These are phyloP conservation scores for Aspergillus udagawae DNA, from an alignment of 2,329 filamentous ascomycete genomes.

Conservation along the genomic window DNA sequence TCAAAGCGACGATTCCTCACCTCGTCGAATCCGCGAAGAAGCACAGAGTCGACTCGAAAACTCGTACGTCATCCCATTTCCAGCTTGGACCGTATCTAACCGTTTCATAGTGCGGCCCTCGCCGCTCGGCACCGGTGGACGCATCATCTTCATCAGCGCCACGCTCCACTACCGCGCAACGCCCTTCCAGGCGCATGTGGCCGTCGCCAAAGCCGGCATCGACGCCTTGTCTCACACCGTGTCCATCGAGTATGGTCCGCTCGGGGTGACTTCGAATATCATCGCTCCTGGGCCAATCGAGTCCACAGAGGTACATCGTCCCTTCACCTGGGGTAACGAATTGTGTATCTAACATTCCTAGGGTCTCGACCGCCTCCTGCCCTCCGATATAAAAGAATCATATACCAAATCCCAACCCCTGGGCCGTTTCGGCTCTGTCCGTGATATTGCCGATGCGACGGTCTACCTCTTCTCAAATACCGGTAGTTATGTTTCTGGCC, in stretches of 20 bases:
- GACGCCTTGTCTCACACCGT: constrained; percentile 78
- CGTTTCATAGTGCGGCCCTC: constrained; percentile 23
- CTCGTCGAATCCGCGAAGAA: constrained; percentile 69
- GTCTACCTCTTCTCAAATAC: constrained; percentile 84
- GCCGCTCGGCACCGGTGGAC: constrained; percentile 63
- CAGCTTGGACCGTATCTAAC: not conserved
- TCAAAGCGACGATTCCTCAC: constrained; percentile 85
- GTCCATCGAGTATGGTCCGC: constrained; percentile 84
- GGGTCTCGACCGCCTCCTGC: constrained; percentile 63
- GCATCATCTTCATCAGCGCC: constrained; percentile 85
- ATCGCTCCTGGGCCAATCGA: constrained; percentile 83
- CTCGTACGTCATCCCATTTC: constrained; percentile 29
- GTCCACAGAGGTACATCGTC: constrained; percentile 62
- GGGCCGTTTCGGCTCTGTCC: constrained; percentile 72
- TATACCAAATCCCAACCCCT: constrained; percentile 59
- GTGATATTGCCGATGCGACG: constrained; percentile 89
- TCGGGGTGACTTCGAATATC: constrained; percentile 81
- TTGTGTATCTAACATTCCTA: constrained; percentile 11
- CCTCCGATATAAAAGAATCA: constrained; percentile 48
- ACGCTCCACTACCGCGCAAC: constrained; percentile 87
- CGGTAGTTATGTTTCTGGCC: constrained; percentile 81
- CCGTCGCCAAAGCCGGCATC: constrained; percentile 84
- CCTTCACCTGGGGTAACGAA: not conserved
- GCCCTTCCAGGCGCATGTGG: constrained; percentile 83
- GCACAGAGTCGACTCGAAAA: constrained; percentile 57